Evolutionary conservation across 2,329 filamentous ascomycete genomes (phyloP), one percentile per base, ranked within the genome.

Genomic region (Fusarium virguliforme): DNA sequence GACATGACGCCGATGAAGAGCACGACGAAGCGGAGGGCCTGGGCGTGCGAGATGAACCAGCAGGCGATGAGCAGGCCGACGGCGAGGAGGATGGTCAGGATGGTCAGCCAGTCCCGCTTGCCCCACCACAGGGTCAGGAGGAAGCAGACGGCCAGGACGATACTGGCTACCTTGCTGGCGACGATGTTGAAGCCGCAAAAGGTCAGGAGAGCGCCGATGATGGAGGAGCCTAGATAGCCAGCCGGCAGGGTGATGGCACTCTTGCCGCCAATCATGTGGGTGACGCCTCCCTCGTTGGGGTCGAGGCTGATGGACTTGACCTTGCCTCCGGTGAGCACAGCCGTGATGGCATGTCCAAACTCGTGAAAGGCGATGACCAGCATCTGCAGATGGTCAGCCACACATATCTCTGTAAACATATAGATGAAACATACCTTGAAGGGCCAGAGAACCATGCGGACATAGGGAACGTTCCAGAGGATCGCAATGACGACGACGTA

Each of bases 1-100:
- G 89, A 92, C 92, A 95, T 94, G 74, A 94, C 92, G 43, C 92
- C 92, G 67, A 95, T 94, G 75, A 95, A 95, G 30, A 95, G 85
- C 58, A 93, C 90, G 57, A 94, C 87, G 76, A 92, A 95, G 65
- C 92, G 85, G 79, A 95, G 80, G 4, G 92, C 87, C 79, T 94
- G 89, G 0, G 91, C 92, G 78, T 94, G 91, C 4, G 87, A 86
- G 76, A 95, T 94, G 80, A 95, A 95, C 92, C 92, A 95, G 77
- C 90, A 93, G 0, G 85, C 92, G 2, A 94, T 83, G 28, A 95
- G 79, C 75, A 95, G 78, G 0, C 90, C 92, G 1, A 94, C 89
- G 1, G 92, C 92, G 6, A 91, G 81, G 8, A 94, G 78, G 8
- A 95, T 83, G 0, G 92, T 95, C 15, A 88, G 70, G 64, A 94